Conservation (phyloP, 306 rosid genomes). For the Castanea crenata region DNA sequence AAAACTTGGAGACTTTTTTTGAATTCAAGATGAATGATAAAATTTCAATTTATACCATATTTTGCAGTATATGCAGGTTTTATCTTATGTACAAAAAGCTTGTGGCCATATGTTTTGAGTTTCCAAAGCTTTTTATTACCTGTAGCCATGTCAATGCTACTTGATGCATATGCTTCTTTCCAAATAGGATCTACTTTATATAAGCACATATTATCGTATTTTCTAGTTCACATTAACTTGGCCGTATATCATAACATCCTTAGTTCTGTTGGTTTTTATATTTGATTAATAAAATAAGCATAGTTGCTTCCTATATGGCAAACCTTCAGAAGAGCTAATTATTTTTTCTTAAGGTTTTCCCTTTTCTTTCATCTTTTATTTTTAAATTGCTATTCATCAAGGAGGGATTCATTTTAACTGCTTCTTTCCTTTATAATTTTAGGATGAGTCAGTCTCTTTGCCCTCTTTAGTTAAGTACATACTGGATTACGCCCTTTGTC, state of each 20-base stretch:
- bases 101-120: background rate
- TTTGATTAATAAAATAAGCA: background rate
- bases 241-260: background rate
- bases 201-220: background rate
- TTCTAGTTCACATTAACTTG: background rate
- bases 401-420: background rate
- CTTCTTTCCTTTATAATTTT: background rate
- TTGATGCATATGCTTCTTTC: background rate
- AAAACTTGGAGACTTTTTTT: background rate
- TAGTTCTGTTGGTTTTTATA: background rate
- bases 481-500: no score
- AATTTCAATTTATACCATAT: background rate
- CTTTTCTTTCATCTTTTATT: background rate
- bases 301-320: background rate
- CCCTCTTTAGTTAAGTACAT: background rate
- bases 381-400: background rate
- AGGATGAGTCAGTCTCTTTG: background rate
- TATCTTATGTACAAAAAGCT: background rate
- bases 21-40: background rate
- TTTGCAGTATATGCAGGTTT: background rate
- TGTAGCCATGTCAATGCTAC: background rate
- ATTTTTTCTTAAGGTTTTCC: background rate
- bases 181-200: background rate
- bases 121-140: background rate
- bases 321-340: background rate